Conservation (phyloP, 148 eudicot species). For the Spergularia bocconei region DNA sequence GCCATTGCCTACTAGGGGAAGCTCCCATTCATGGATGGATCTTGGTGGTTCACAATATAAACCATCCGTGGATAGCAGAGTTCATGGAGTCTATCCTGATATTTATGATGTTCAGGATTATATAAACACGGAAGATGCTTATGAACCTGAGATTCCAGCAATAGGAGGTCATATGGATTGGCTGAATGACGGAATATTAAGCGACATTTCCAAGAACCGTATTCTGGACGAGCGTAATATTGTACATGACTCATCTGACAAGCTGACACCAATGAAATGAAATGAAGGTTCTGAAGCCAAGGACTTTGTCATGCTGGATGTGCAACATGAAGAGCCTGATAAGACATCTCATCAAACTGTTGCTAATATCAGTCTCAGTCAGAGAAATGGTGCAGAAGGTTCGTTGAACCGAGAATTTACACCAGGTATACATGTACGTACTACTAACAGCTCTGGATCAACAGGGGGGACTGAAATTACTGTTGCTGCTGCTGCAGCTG, state of each 20-base stretch:
- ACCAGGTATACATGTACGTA: background rate
- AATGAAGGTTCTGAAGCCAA: conserved; percentile 10
- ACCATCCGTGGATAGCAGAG: conserved; percentile 21
- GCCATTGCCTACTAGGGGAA: conserved; percentile 22
- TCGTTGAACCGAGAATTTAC: background rate
- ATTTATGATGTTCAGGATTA: conserved; percentile 51
- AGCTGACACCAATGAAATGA: conserved; percentile 18
- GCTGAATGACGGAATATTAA: conserved; percentile 12
- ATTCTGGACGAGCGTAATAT: conserved; percentile 19
- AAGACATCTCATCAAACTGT: conserved; percentile 7
- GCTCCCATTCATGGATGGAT: conserved; percentile 17
- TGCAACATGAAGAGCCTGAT: conserved; percentile 17
- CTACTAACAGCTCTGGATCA: background rate
- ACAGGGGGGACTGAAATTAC: conserved; percentile 9
- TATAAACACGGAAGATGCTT: conserved; percentile 43
- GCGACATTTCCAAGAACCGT: conserved; percentile 19
- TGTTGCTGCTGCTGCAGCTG: background rate
- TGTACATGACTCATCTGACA: conserved; percentile 10
- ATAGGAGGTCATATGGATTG: conserved; percentile 21
- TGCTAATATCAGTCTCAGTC: background rate
- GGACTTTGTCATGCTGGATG: conserved; percentile 39
- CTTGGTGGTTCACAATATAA: conserved; percentile 29
- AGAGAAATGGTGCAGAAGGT: background rate
- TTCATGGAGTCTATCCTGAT: conserved; percentile 30
- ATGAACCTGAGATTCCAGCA: conserved; percentile 31